Conservation (phyloP, 2,329 filamentous ascomycete species). For the Diaporthe helianthi region DNA sequence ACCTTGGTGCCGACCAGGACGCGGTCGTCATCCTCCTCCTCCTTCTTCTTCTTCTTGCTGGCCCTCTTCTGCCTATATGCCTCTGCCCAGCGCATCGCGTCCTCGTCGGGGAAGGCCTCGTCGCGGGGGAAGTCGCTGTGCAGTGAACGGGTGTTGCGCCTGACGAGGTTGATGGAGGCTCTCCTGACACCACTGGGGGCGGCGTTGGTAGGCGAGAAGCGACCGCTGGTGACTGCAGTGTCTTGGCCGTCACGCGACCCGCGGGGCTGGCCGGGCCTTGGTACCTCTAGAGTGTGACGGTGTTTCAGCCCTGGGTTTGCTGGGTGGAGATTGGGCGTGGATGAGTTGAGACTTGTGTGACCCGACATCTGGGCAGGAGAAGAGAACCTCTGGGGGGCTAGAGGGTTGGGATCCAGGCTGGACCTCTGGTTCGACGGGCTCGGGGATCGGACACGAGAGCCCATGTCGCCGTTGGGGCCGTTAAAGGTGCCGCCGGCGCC, state of each 20-base stretch:
- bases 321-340: constrained; percentile 57
- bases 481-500: constrained; percentile 36
- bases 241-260: constrained; percentile 77
- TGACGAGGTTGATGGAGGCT: constrained; percentile 81
- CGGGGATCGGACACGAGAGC: constrained; percentile 35
- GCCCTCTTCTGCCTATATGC: constrained; percentile 90
- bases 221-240: constrained; percentile 72
- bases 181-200: constrained; percentile 67
- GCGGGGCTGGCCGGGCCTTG: constrained; percentile 70
- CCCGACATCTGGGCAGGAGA: constrained; percentile 65
- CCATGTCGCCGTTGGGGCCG: not conserved
- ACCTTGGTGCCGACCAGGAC: constrained; percentile 97
- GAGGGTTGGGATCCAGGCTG: constrained; percentile 36
- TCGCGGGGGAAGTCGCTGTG: constrained; percentile 85
- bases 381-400: constrained; percentile 64
- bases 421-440: constrained; percentile 36
- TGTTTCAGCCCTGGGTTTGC: constrained; percentile 72
- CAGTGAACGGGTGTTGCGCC: constrained; percentile 83
- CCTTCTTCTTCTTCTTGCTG: constrained; percentile 81
- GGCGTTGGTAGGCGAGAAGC: constrained; percentile 75
- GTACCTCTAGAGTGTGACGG: constrained; percentile 88
- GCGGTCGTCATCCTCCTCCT: constrained; percentile 90
- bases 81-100: constrained; percentile 91
- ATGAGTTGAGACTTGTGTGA: constrained; percentile 46
- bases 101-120: constrained; percentile 85